phyloP scores from a whole-genome alignment of 768 basidiomycete genomes.

The Tylopilus cervinicoccineus region DNA sequence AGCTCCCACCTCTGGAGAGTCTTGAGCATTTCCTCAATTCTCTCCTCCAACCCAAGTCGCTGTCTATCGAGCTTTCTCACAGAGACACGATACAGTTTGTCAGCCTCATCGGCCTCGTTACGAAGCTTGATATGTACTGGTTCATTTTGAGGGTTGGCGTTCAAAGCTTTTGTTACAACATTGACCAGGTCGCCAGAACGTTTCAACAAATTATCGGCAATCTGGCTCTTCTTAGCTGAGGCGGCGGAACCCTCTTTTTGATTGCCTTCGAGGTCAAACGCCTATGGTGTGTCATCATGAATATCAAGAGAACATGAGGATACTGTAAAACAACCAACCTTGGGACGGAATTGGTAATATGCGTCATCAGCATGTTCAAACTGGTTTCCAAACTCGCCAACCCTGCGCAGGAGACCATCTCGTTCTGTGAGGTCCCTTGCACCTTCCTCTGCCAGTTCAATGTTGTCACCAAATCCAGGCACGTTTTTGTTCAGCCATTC shows the following conservation, averaged over 20 bases:
- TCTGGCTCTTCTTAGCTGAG: conserved; percentile 31
- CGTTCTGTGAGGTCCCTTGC: conserved; percentile 52
- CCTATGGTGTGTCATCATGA: conserved; percentile 20
- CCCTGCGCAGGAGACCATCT: conserved; percentile 57
- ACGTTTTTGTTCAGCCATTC: conserved; percentile 80
- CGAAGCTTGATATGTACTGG: conserved; percentile 68
- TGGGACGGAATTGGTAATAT: conserved; percentile 80
- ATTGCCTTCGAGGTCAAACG: conserved; percentile 29
- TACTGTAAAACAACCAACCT: conserved; percentile 43
- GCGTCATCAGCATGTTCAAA: conserved; percentile 78
- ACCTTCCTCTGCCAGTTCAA: conserved; percentile 77
- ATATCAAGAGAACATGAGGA: conserved; percentile 19
- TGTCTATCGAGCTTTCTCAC: conserved; percentile 83
- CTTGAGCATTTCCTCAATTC: conserved; percentile 79
- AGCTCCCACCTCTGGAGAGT: conserved; percentile 80
- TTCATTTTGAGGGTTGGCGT: conserved; percentile 45
- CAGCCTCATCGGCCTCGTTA: conserved; percentile 77
- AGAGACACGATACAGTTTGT: conserved; percentile 72
- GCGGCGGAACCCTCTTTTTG: conserved; percentile 17
- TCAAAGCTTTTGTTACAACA: conserved; percentile 70
- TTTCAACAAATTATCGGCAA: conserved; percentile 59
- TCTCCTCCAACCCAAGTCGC: conserved; percentile 81
- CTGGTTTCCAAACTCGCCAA: conserved; percentile 80
- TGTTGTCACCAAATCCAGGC: conserved; percentile 68
- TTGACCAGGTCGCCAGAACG: conserved; percentile 66